Conservation (phyloP, 2,329 filamentous ascomycete species). For the Sordariomycetes sp. region DNA sequence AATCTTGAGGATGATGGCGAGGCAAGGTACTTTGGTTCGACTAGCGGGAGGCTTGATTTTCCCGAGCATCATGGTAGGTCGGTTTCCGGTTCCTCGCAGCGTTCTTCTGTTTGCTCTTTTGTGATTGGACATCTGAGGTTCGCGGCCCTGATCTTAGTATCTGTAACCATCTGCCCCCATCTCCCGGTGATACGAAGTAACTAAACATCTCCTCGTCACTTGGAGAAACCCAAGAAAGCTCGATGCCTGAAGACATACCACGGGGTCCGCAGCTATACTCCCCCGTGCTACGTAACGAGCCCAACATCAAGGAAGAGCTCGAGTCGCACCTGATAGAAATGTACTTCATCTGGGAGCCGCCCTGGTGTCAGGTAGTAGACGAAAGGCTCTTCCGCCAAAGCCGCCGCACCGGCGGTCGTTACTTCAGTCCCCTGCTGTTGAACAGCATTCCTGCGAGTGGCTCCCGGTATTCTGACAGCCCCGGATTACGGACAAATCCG, state of each 20-base stretch:
- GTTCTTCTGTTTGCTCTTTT: no score
- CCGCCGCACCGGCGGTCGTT: slow-evolving; percentile 12
- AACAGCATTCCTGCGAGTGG: slow-evolving; percentile 20
- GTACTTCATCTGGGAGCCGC: slow-evolving; percentile 22
- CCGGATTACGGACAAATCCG: slow-evolving; percentile 15
- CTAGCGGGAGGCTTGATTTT: slow-evolving; percentile 20
- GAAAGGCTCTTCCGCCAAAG: slow-evolving; percentile 19
- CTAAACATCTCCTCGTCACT: background rate
- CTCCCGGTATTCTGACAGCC: slow-evolving; percentile 17
- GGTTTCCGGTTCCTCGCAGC: background rate
- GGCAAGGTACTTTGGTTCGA: slow-evolving; percentile 19
- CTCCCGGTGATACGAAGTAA: background rate
- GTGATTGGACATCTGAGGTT: no score
- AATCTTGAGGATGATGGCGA: slow-evolving; percentile 20
- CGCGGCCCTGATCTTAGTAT: background rate
- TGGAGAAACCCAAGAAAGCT: background rate
- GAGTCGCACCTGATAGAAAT: slow-evolving; percentile 16
- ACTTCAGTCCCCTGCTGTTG: slow-evolving; percentile 16
- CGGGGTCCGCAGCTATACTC: background rate
- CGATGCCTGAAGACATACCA: background rate
- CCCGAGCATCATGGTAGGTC: slow-evolving; percentile 6
- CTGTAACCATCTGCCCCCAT: background rate
- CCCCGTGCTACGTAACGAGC: background rate
- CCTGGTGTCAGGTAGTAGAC: slow-evolving; percentile 20
- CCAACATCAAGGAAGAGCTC: slow-evolving; percentile 9